phyloP scores from a whole-genome alignment of 2,329 filamentous ascomycete species.

The Dactylellina leptospora region DNA sequence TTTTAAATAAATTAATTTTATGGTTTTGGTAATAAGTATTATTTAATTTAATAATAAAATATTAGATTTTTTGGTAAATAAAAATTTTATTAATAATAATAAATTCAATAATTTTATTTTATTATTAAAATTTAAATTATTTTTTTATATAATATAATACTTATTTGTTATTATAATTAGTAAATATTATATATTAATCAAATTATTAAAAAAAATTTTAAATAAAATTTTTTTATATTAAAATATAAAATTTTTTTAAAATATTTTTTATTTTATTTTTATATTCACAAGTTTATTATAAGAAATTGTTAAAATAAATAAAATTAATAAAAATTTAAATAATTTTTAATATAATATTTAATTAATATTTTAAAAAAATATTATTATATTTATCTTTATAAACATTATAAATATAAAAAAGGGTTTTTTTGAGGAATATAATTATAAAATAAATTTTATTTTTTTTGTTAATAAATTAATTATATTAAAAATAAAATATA shows the following conservation, averaged over 20 bases:
- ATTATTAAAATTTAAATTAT: too few relatives aligned
- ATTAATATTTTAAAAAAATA: slow-evolving; percentile 4
- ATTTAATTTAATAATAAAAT: too few relatives aligned
- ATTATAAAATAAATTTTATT: neutral
- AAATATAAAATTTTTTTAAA: slow-evolving; percentile 13
- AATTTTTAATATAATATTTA: neutral
- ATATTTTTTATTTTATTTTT: slow-evolving; percentile 9
- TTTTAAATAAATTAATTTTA: too few relatives aligned
- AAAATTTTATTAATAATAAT: too few relatives aligned
- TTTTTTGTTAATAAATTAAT: neutral
- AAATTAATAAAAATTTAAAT: slow-evolving; percentile 9
- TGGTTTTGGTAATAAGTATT: too few relatives aligned
- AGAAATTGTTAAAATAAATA: slow-evolving; percentile 10
- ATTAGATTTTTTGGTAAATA: too few relatives aligned
- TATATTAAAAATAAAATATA: slow-evolving; percentile 1
- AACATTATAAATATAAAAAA: slow-evolving; percentile 10
- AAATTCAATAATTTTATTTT: too few relatives aligned
- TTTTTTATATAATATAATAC: too few relatives aligned
- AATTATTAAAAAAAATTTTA: neutral
- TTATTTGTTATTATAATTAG: too few relatives aligned
- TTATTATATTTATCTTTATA: neutral
- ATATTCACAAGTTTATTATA: slow-evolving; percentile 4
- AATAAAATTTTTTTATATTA: slow-evolving; percentile 9
- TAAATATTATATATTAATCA: neutral
- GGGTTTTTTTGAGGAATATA: neutral